phyloP scores from a whole-genome alignment of 2,329 filamentous ascomycete species.

The Exserohilum rostratum region DNA sequence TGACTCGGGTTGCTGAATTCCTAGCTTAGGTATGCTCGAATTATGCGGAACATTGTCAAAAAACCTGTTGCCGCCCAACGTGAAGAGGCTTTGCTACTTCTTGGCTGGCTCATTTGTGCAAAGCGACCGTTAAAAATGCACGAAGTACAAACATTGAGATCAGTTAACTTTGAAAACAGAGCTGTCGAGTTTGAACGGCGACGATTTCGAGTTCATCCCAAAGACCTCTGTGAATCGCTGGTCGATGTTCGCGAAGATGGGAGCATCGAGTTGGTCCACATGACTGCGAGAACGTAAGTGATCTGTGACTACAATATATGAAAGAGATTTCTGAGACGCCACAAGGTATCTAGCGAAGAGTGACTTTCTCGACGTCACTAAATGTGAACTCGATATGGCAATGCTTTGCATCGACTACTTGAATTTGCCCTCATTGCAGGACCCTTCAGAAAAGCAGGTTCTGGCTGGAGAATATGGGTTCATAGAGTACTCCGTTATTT shows the following conservation, averaged over 20 bases:
- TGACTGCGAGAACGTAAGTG: slow-evolving; percentile 34
- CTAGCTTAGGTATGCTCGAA: slow-evolving; percentile 19
- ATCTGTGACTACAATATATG: slow-evolving; percentile 29
- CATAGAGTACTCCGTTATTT: slow-evolving; percentile 21
- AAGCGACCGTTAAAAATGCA: slow-evolving; percentile 51
- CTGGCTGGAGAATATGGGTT: slow-evolving; percentile 20
- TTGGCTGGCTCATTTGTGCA: slow-evolving; percentile 52
- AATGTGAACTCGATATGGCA: slow-evolving; percentile 17
- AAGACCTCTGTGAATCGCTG: slow-evolving; percentile 48
- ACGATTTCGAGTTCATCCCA: slow-evolving; percentile 34
- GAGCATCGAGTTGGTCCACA: slow-evolving; percentile 49
- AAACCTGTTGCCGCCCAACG: neutral
- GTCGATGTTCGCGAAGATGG: slow-evolving; percentile 42
- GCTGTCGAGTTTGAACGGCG: slow-evolving; percentile 35
- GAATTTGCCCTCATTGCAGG: slow-evolving; percentile 12
- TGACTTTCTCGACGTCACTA: slow-evolving; percentile 2
- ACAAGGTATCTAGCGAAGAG: slow-evolving; percentile 16
- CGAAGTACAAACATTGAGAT: slow-evolving; percentile 50
- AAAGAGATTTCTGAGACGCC: neutral
- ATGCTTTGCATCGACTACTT: slow-evolving; percentile 22
- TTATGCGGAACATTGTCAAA: slow-evolving; percentile 14
- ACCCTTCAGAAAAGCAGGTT: slow-evolving; percentile 5
- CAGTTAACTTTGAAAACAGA: slow-evolving; percentile 37
- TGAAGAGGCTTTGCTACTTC: slow-evolving; percentile 38
- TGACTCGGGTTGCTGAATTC: neutral